phyloP scores from a whole-genome alignment of 106 monocot genomes.

The Acorus calamus region DNA sequence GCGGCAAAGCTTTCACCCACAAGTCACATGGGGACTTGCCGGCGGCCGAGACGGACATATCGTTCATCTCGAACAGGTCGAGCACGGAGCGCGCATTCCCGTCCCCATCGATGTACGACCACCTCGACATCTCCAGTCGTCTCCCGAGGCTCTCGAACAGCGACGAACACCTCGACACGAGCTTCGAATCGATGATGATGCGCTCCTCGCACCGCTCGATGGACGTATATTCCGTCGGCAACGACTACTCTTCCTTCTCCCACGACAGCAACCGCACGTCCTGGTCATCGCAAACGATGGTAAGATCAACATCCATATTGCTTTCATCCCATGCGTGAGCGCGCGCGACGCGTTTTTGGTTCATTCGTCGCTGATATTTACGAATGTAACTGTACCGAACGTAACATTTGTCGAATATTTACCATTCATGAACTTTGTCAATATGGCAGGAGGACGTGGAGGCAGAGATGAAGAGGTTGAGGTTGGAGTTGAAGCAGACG shows the following conservation, averaged over 20 bases:
- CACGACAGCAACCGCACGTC: conserved; percentile 3
- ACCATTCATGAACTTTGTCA: neutral
- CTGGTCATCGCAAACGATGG: conserved; percentile 23
- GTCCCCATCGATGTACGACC: neutral
- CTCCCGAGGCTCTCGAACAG: conserved; percentile 16
- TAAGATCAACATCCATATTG: neutral
- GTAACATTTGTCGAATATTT: neutral
- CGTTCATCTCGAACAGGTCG: conserved; percentile 61
- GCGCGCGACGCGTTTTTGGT: no score
- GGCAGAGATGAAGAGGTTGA: conserved; percentile 36
- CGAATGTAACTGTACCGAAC: neutral
- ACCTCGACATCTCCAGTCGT: neutral
- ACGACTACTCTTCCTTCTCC: conserved; percentile 13
- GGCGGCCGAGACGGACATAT: conserved; percentile 41
- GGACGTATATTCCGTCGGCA: conserved; percentile 18
- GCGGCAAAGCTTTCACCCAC: neutral
- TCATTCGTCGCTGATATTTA: no score
- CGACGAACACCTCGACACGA: conserved; percentile 1
- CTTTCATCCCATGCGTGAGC: neutral
- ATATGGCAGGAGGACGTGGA: conserved; percentile 33
- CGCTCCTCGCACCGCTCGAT: conserved; percentile 5
- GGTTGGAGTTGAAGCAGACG: conserved; percentile 35
- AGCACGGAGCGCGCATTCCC: conserved; percentile 23
- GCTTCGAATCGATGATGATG: conserved; percentile 14
- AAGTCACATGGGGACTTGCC: conserved; percentile 29